These are phyloP conservation scores for Cutaneotrichosporon arboriforme DNA, from an alignment of 1,284 basidiomycete species.

Conservation along the genomic window DNA sequence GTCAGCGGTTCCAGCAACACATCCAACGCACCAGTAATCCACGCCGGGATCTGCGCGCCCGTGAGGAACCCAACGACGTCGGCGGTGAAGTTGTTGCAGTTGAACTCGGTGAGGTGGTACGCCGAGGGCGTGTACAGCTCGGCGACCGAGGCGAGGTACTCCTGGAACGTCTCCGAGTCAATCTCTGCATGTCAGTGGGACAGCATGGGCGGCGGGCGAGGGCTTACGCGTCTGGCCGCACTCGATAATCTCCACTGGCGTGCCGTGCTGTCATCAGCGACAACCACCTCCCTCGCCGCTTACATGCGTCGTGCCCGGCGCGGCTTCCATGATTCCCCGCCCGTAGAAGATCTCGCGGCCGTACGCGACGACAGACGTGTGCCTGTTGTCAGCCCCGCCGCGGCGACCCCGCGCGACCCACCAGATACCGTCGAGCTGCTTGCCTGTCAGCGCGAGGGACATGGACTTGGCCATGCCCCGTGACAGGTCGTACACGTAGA, in stretches of 20 bases:
- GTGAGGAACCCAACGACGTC: slow-evolving; percentile 80
- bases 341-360: slow-evolving; percentile 83
- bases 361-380: slow-evolving; percentile 82
- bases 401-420: slow-evolving; percentile 45
- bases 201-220: not conserved
- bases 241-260: slow-evolving; percentile 66
- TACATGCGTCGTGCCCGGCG: slow-evolving; percentile 67
- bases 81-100: slow-evolving; percentile 83
- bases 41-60: slow-evolving; percentile 67
- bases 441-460: slow-evolving; percentile 71
- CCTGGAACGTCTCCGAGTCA: slow-evolving; percentile 74
- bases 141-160: slow-evolving; percentile 69
- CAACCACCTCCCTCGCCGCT: slow-evolving; percentile 12
- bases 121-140: slow-evolving; percentile 79
- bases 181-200: slow-evolving; percentile 50
- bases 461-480: slow-evolving; percentile 72
- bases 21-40: slow-evolving; percentile 55
- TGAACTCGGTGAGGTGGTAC: slow-evolving; percentile 74
- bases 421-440: slow-evolving; percentile 85
- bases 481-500: slow-evolving; percentile 87
- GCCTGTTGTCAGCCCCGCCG: slow-evolving; percentile 27
- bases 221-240: slow-evolving; percentile 63
- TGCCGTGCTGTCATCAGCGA: slow-evolving; percentile 58
- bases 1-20: not conserved
- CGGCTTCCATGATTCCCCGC: slow-evolving; percentile 63